phyloP scores from a whole-genome alignment of 805 yeast genomes.

The Candida ponderosae region DNA sequence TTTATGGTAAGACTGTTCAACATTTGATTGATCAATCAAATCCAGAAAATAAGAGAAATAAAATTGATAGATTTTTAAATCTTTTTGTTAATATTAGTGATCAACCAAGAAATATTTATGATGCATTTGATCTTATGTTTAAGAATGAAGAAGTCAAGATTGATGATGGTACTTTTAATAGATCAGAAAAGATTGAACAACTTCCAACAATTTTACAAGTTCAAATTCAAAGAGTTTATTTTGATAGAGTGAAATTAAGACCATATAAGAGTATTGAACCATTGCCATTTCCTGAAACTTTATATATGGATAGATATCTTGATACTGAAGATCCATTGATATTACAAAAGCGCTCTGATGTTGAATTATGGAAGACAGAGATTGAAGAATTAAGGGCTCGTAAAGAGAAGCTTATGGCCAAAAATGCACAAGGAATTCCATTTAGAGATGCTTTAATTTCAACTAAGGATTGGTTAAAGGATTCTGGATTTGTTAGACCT shows the following conservation, averaged over 20 bases:
- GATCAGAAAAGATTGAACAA: conserved; percentile 61
- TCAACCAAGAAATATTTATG: conserved; percentile 84
- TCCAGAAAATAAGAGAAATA: conserved; percentile 33
- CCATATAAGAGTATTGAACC: conserved; percentile 82
- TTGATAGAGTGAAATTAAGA: conserved; percentile 62
- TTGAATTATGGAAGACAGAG: conserved; percentile 50
- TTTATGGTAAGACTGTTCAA: conserved; percentile 83
- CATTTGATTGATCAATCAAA: conserved; percentile 45
- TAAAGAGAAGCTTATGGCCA: conserved; percentile 32
- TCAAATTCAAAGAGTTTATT: conserved; percentile 91
- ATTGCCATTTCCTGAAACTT: conserved; percentile 65
- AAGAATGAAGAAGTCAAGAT: conserved; percentile 59
- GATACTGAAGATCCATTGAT: conserved; percentile 55
- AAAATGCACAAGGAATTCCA: conserved; percentile 43
- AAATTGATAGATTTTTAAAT: conserved; percentile 71
- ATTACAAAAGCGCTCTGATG: conserved; percentile 44
- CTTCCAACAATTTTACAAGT: conserved; percentile 82
- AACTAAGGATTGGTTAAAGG: conserved; percentile 48
- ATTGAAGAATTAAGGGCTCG: conserved; percentile 35
- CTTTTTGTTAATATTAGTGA: conserved; percentile 81
- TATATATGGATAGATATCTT: conserved; percentile 84
- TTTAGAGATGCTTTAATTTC: conserved; percentile 45
- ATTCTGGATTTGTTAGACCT: conserved; percentile 32
- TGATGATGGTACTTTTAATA: conserved; percentile 63
- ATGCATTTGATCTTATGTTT: conserved; percentile 81